Percentiles rank a stretch among this genome's conserved stretches.
Evolutionary conservation across 106 monocot species (phyloP).

Genomic region (Acorus gramineus): DNA sequence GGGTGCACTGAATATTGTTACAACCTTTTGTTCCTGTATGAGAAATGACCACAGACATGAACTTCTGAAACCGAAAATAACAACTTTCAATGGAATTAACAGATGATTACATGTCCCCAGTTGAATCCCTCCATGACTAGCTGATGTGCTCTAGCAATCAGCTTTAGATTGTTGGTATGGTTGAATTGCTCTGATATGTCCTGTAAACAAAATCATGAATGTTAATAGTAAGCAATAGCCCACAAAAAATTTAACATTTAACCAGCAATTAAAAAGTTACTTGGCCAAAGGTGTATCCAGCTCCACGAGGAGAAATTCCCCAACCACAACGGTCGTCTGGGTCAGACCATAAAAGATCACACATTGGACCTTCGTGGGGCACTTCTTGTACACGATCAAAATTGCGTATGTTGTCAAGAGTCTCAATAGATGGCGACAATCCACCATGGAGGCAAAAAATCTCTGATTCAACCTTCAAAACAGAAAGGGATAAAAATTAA

Average conservation of each 20-base stretch:
- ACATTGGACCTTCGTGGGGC: slow-evolving; percentile 90
- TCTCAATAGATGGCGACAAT: slow-evolving; percentile 77
- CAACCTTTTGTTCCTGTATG: slow-evolving; percentile 89
- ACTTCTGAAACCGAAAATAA: not conserved
- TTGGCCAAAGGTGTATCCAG: slow-evolving; percentile 90
- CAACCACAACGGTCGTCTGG: slow-evolving; percentile 76
- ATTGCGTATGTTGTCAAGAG: slow-evolving; percentile 70
- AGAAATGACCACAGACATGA: no score
- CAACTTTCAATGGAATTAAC: not conserved
- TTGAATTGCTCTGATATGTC: slow-evolving; percentile 99
- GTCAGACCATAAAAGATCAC: slow-evolving; percentile 85
- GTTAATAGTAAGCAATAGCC: not conserved
- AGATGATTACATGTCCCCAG: slow-evolving; percentile 83
- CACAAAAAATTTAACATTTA: no score
- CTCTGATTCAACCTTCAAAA: slow-evolving; percentile 81
- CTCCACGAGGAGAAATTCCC: slow-evolving; percentile 89
- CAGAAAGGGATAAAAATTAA: not conserved
- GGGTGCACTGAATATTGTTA: slow-evolving; percentile 98
- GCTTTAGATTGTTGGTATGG: slow-evolving; percentile 80
- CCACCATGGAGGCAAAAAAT: slow-evolving; percentile 80
- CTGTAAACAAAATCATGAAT: slow-evolving; percentile 30
- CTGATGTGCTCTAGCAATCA: slow-evolving; percentile 99
- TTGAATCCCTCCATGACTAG: slow-evolving; percentile 99
- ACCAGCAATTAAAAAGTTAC: slow-evolving; percentile 11
- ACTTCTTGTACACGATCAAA: slow-evolving; percentile 84